Base-by-base conservation (phyloP, 202 grass and related monocot genomes). In the Digitaria exilis region DNA sequence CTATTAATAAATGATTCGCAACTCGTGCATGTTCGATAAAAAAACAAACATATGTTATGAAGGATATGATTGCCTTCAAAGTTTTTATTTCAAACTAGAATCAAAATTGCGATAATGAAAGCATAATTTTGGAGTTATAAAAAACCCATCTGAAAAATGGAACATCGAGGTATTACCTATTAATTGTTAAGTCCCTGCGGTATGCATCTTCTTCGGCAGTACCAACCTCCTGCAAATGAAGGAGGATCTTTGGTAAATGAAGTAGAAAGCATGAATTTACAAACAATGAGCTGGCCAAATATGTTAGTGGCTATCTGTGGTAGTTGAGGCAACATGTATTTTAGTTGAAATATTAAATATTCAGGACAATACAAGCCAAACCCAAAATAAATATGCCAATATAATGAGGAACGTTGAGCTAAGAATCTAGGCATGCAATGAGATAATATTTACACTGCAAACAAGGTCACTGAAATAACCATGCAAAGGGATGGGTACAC, bases 101-200 rank as follows among this genome's bases (percentile, higher is more conserved):
- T 84, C 14, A 85, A 66, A 29, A 73, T 72, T 51, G 37, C 26
- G 58, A 26, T 34, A 42, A 31, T 70, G 31, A 54, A 75, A 87
- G 54, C 37, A 77, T 50, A 25, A 28, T 9, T 57, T 81, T 31
- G 62, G 15, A 57, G 29, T 52, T 66, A 79, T 32, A 43, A 46
- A 7, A 49, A 71, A 21, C 21, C 77, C 10, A 69, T 41, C 5
- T 69, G 26, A 75, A 80, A 64, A 64, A 50, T 26, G 41, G 65
- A 73, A 64, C 69, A 52, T 66, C 37, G 25, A 52, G 32, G 18
- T 58, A 51, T 88, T 90, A 97, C 96, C 96, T 98, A 83, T 98
- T 98, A 64, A 98, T 98, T 67, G 96, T 98, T 62, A 98, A 79
- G 84, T 98, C 96, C 80, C 96, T 91, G 70, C 96, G 81, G 55